phyloP scores from a whole-genome alignment of 202 grass and related monocot species.

The Zoysia matrella region DNA sequence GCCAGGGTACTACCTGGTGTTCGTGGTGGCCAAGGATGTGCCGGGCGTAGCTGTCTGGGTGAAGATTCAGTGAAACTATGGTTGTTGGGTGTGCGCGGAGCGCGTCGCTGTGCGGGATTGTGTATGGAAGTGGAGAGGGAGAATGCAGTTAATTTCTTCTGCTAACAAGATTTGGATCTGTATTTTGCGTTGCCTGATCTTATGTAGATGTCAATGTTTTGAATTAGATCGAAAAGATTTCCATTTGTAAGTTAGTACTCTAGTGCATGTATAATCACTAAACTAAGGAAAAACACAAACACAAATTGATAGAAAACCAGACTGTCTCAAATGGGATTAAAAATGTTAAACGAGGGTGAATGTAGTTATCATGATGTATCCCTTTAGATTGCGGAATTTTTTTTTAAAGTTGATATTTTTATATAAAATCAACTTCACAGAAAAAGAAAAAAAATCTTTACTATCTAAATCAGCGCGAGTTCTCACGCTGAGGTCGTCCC shows the following conservation, averaged over 20 bases:
- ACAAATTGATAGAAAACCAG: not conserved
- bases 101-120: slow-evolving; percentile 6
- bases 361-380: too few relatives aligned
- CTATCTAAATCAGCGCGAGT: too few relatives aligned
- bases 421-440: too few relatives aligned
- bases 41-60: slow-evolving; percentile 74
- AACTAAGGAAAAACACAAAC: too few relatives aligned
- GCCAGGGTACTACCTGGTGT: not conserved
- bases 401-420: too few relatives aligned
- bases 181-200: slow-evolving; percentile 5
- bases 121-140: not conserved
- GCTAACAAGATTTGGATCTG: slow-evolving; percentile 1
- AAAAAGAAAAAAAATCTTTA: too few relatives aligned
- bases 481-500: too few relatives aligned
- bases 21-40: slow-evolving; percentile 61
- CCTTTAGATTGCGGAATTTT: too few relatives aligned
- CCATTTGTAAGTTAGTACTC: not conserved
- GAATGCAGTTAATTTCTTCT: slow-evolving; percentile 5
- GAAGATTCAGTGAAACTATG: slow-evolving; percentile 37
- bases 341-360: too few relatives aligned
- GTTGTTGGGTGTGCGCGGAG: not conserved
- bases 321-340: not conserved
- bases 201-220: not conserved
- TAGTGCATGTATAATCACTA: too few relatives aligned
- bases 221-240: slow-evolving; percentile 28